Evolutionary conservation across 768 basidiomycete genomes (phyloP), one percentile per base, ranked within the genome.

Genomic region (Pleurotus tuber-regium): DNA sequence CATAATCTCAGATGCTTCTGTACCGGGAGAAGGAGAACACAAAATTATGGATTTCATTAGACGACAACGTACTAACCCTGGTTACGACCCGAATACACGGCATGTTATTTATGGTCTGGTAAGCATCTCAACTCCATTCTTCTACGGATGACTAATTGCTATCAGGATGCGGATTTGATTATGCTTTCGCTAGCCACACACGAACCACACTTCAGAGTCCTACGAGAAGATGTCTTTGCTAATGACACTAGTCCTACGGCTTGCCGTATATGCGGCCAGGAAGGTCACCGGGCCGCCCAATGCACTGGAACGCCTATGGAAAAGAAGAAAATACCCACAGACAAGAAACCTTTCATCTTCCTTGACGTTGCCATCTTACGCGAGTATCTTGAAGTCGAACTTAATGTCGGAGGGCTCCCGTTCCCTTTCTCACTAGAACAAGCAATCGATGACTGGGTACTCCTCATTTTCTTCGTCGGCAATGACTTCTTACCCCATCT

Each of bases 1-100:
- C 46, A 85, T 98, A 57, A 92, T 99, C 50, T 99, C 97, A 4
- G 97, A 99, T 59, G 92, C 97, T 1, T 85, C 89, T 50, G 97
- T 98, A 10, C 96, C 97, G 1, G 97, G 97, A 59, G 97, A 99
- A 70, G 97, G 97, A 65, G 97, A 99, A 66, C 97, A 99, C 69
- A 99, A 99, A 74, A 98, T 99, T 57, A 98, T 99, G 94, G 97
- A 98, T 66, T 98, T 82, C 66, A 96, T 99, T 57, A 78, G 97
- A 50, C 79, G 95, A 28, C 95, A 97, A 61, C 80, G 97, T 46
- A 76, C 79, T 44, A 90, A 95, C 62, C 80, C 81, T 19, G 88
- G 85, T n/a, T 87, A 98, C 69, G 87, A 99, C 66, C 87, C 96
- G 16, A 98, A 99, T 64, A 98, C 94, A 2, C 77, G 78, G 28